Conservation (phyloP, 805 yeast species). For the Nakazawaea laoshanensis region DNA sequence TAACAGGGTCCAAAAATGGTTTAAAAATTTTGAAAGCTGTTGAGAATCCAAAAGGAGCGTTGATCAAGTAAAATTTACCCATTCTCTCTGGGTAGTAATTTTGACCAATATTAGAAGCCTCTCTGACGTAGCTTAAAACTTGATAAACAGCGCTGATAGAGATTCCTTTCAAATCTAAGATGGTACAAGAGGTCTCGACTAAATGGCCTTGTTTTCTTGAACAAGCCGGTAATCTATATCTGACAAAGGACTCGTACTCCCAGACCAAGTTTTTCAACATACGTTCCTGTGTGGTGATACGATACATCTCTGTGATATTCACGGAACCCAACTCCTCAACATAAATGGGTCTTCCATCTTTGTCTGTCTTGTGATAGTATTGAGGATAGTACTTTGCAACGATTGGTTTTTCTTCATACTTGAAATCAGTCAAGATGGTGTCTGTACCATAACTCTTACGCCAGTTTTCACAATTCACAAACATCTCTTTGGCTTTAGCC, state of each 20-base stretch:
- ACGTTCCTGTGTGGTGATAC: slow-evolving; percentile 89
- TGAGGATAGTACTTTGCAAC: slow-evolving; percentile 92
- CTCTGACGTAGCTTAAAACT: slow-evolving; percentile 82
- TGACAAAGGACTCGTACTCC: slow-evolving; percentile 92
- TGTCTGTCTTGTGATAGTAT: slow-evolving; percentile 94
- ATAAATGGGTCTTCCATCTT: slow-evolving; percentile 94
- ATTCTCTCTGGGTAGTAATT: slow-evolving; percentile 98
- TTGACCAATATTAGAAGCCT: slow-evolving; percentile 92
- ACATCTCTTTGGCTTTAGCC: slow-evolving; percentile 74
- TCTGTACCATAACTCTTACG: slow-evolving; percentile 80
- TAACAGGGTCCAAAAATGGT: slow-evolving; percentile 94
- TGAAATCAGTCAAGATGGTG: slow-evolving; percentile 79
- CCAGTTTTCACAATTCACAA: slow-evolving; percentile 83
- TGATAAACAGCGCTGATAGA: slow-evolving; percentile 77
- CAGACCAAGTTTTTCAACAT: slow-evolving; percentile 93
- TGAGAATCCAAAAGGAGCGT: slow-evolving; percentile 96
- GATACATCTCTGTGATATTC: slow-evolving; percentile 83
- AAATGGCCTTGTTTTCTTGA: slow-evolving; percentile 72
- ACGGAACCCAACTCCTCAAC: slow-evolving; percentile 91
- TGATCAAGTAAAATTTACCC: slow-evolving; percentile 95
- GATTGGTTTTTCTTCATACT: slow-evolving; percentile 84
- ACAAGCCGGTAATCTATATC: slow-evolving; percentile 86
- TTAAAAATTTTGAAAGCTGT: slow-evolving; percentile 88
- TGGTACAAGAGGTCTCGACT: slow-evolving; percentile 94
- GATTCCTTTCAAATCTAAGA: slow-evolving; percentile 91